phyloP scores from a whole-genome alignment of 108 stramenopile species.

The Skeletonema marinoi region DNA sequence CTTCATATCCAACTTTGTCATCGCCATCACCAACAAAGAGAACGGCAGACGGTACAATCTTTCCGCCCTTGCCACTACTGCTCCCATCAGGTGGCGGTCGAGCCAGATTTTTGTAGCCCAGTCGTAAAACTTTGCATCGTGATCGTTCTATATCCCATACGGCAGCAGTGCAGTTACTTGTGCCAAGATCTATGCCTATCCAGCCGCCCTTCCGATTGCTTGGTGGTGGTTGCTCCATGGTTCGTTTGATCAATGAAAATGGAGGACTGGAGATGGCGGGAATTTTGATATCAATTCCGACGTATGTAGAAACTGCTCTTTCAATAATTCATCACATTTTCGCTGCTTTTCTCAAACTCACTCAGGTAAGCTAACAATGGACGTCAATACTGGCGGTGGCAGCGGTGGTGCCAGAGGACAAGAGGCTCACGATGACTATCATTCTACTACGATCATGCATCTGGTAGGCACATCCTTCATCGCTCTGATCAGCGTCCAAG shows the following conservation, averaged over 20 bases:
- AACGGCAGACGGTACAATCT: constrained; percentile 58
- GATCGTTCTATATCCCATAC: constrained; percentile 77
- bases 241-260: too few relatives aligned
- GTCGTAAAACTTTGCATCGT: constrained; percentile 65
- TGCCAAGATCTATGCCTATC: constrained; percentile 88
- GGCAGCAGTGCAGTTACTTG: constrained; percentile 77
- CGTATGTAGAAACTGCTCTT: too few relatives aligned
- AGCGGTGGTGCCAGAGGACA: not conserved
- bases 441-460: not conserved
- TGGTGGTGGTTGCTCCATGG: not conserved
- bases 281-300: not conserved
- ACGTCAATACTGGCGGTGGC: not conserved
- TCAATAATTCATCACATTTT: too few relatives aligned
- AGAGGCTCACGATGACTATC: not conserved
- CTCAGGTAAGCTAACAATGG: not conserved
- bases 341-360: too few relatives aligned
- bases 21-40: constrained; percentile 24
- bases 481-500: not conserved
- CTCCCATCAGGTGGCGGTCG: constrained; percentile 11
- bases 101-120: constrained; percentile 32
- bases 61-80: constrained; percentile 28
- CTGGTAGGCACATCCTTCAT: not conserved
- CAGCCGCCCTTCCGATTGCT: constrained; percentile 48
- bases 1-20: constrained; percentile 26
- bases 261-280: not conserved